These are phyloP conservation scores for Suillus luteus DNA, from an alignment of 768 basidiomycete species.

Conservation along the genomic window DNA sequence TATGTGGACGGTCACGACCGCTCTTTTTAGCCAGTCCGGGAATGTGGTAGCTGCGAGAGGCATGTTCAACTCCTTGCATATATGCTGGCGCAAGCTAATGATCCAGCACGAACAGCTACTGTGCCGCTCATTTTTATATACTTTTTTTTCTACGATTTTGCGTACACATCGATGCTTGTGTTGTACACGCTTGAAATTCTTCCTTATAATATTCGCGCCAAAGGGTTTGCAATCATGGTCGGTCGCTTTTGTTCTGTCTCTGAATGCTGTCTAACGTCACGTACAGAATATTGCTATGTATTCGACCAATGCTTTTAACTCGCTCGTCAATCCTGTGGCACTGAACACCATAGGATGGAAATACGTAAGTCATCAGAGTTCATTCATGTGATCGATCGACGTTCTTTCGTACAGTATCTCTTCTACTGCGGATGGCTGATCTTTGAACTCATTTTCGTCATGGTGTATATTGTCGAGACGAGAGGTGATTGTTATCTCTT, in stretches of 20 bases:
- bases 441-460: slow-evolving; percentile 60
- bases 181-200: slow-evolving; percentile 75
- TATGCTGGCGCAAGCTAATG: neutral
- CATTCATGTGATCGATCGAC: neutral
- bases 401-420: slow-evolving; percentile 41
- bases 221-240: slow-evolving; percentile 78
- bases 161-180: slow-evolving; percentile 76
- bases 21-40: slow-evolving; percentile 35
- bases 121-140: slow-evolving; percentile 67
- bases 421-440: slow-evolving; percentile 69
- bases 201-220: slow-evolving; percentile 78
- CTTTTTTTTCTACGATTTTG: slow-evolving; percentile 58
- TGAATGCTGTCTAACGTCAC: neutral
- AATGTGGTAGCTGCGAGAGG: slow-evolving; percentile 35
- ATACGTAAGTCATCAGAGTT: slow-evolving; percentile 33
- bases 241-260: slow-evolving; percentile 18
- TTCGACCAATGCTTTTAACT: slow-evolving; percentile 74
- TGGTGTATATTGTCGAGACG: slow-evolving; percentile 60
- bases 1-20: slow-evolving; percentile 57
- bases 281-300: slow-evolving; percentile 61
- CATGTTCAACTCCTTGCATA: neutral
- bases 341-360: slow-evolving; percentile 53
- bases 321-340: slow-evolving; percentile 80
- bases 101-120: slow-evolving; percentile 43
- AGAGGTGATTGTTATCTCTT: slow-evolving; percentile 43